A percentile compares a stretch with the other conserved stretches of the same genome.
These are phyloP conservation scores for Colletotrichum sp. DNA, from an alignment of 2,329 filamentous ascomycete genomes.

Conservation along the genomic window DNA sequence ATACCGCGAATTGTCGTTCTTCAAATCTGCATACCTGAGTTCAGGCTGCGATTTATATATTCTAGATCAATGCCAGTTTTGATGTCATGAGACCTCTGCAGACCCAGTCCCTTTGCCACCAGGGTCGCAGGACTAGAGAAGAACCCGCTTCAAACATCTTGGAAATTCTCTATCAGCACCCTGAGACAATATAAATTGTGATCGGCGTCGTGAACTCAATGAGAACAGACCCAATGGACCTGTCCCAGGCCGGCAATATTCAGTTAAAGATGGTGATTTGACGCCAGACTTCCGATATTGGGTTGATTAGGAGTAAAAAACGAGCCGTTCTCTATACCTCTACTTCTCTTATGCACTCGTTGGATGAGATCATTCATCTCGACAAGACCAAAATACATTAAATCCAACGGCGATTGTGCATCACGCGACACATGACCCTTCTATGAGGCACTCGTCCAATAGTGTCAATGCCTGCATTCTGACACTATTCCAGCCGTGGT, in stretches of 20 bases:
- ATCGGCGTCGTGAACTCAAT: background rate
- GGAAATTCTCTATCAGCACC: background rate
- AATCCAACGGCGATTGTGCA: too few relatives aligned
- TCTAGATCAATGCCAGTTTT: background rate
- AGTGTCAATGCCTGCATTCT: background rate
- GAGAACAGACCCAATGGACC: background rate
- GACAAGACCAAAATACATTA: background rate
- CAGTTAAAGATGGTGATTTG: background rate
- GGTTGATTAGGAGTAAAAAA: background rate
- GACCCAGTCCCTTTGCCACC: background rate
- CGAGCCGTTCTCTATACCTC: too few relatives aligned
- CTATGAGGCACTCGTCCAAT: background rate
- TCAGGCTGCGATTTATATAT: background rate
- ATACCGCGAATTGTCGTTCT: background rate
- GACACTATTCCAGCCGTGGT: background rate
- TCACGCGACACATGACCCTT: background rate
- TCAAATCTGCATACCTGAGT: background rate
- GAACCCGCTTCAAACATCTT: background rate
- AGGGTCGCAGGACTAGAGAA: rapidly evolving
- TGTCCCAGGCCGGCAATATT: background rate
- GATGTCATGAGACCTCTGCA: background rate
- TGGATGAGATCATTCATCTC: too few relatives aligned
- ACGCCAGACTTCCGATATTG: background rate
- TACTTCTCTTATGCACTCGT: too few relatives aligned
- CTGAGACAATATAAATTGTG: background rate